These are phyloP conservation scores for Fusarium torreyae DNA, from an alignment of 2,329 filamentous ascomycete species.

Conservation along the genomic window DNA sequence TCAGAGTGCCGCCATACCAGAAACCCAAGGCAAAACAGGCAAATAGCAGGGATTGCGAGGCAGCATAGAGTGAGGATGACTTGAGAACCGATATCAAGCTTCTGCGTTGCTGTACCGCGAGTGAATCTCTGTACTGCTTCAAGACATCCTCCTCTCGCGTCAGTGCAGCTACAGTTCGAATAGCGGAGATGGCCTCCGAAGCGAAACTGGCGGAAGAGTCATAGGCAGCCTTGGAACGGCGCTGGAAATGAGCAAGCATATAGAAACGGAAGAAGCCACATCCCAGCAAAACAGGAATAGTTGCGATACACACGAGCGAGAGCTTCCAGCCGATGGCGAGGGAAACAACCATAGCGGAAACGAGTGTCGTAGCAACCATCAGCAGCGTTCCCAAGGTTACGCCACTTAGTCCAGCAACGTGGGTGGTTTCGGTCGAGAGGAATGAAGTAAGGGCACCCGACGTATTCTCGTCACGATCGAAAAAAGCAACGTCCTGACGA, in stretches of 20 bases:
- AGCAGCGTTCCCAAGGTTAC: slow-evolving; percentile 89
- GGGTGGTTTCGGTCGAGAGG: slow-evolving; percentile 89
- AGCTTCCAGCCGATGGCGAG: slow-evolving; percentile 90
- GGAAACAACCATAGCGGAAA: slow-evolving; percentile 79
- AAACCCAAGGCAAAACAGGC: slow-evolving; percentile 89
- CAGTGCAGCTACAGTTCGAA: slow-evolving; percentile 92
- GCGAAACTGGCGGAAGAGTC: slow-evolving; percentile 87
- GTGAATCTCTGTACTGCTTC: slow-evolving; percentile 75
- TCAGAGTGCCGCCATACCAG: slow-evolving; percentile 89
- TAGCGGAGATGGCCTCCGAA: slow-evolving; percentile 93
- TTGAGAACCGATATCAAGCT: slow-evolving; percentile 82
- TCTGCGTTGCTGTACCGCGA: slow-evolving; percentile 75
- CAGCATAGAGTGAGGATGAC: slow-evolving; percentile 85
- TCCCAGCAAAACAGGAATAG: slow-evolving; percentile 81
- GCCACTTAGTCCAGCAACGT: slow-evolving; percentile 89
- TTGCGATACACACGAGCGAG: slow-evolving; percentile 84
- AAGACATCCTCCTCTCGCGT: slow-evolving; percentile 89
- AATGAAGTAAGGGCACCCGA: slow-evolving; percentile 91
- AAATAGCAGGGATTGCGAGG: slow-evolving; percentile 87
- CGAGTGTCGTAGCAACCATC: slow-evolving; percentile 83
- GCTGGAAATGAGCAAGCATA: slow-evolving; percentile 84
- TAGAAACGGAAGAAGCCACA: slow-evolving; percentile 93
- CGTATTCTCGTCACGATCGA: slow-evolving; percentile 90
- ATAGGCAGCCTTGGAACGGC: slow-evolving; percentile 84
- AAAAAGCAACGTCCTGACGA: slow-evolving; percentile 93